Conservation (phyloP, 257 asterid genomes). For the Nicotiana tomentosiformis region DNA sequence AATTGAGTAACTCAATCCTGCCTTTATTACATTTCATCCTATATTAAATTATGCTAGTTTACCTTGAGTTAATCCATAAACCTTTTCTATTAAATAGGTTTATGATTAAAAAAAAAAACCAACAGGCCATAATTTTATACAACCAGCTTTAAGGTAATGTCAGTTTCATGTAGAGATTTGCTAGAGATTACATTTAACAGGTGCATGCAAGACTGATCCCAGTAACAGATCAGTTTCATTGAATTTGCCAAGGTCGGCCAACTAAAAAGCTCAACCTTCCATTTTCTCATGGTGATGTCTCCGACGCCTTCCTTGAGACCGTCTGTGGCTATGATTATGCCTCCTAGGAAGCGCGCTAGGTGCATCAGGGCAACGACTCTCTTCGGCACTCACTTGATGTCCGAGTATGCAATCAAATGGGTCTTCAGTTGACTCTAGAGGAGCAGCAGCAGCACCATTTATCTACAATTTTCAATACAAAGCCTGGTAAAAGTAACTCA, state of each 20-base stretch:
- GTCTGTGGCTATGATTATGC: slow-evolving; percentile 35
- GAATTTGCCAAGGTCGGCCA: not conserved
- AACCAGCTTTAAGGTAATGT: not conserved
- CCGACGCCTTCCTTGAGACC: slow-evolving; percentile 50
- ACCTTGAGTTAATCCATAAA: not conserved
- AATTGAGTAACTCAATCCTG: not conserved
- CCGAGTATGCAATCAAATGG: slow-evolving; percentile 70
- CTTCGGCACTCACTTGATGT: slow-evolving; percentile 27
- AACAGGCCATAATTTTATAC: not conserved
- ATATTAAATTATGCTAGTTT: not conserved
- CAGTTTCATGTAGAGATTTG: not conserved
- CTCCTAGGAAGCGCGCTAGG: slow-evolving; percentile 21
- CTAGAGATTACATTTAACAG: not conserved
- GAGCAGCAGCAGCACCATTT: slow-evolving; percentile 17
- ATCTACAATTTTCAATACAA: slow-evolving; percentile 28
- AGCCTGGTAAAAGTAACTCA: not conserved
- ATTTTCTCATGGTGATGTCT: slow-evolving; percentile 38
- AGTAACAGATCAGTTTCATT: not conserved
- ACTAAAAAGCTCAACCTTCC: slow-evolving; percentile 26
- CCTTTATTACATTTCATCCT: not conserved
- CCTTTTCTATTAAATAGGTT: not conserved
- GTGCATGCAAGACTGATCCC: not conserved
- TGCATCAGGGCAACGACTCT: slow-evolving; percentile 20
- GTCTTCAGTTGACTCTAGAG: slow-evolving; percentile 20
- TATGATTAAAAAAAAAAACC: not conserved